Percentiles rank a stretch among this genome's conserved stretches.
phyloP scores from a whole-genome alignment of 2,329 filamentous ascomycete genomes.

The Colletotrichum zoysiae region DNA sequence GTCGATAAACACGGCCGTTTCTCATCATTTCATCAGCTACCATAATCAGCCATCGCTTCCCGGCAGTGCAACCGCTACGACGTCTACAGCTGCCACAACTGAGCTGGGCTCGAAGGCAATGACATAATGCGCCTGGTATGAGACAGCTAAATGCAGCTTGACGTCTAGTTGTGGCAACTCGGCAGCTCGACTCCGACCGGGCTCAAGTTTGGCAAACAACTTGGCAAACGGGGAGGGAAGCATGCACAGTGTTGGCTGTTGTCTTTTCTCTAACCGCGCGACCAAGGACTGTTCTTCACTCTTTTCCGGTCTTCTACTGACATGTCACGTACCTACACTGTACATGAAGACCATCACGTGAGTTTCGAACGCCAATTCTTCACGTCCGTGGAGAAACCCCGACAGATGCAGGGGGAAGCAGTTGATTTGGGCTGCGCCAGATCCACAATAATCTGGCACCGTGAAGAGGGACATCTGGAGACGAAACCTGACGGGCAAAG shows the following conservation, averaged over 20 bases:
- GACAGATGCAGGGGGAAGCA: slow-evolving; percentile 7
- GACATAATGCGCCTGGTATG: not conserved
- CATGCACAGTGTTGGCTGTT: not conserved
- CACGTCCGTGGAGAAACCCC: slow-evolving; percentile 17
- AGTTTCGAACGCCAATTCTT: not conserved
- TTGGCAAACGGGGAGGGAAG: not conserved
- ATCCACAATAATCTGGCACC: slow-evolving; percentile 13
- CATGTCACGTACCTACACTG: not conserved
- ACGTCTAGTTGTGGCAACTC: slow-evolving; percentile 6
- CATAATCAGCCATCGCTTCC: not conserved
- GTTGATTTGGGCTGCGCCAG: not conserved
- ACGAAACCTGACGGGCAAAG: not conserved
- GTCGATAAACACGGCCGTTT: not conserved
- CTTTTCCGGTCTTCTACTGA: slow-evolving; percentile 3
- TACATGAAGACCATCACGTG: not conserved
- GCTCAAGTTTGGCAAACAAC: slow-evolving; percentile 1
- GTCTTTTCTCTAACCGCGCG: not conserved
- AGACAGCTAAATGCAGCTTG: not conserved
- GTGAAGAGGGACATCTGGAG: not conserved
- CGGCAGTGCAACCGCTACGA: not conserved
- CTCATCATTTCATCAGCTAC: not conserved
- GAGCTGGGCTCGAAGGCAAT: not conserved
- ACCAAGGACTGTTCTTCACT: not conserved
- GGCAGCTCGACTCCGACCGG: not conserved
- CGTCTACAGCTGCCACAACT: not conserved